Evolutionary conservation across 495 filamentous ascomycete species (phyloP).

Genomic region (Hypoxylon perforatum): DNA sequence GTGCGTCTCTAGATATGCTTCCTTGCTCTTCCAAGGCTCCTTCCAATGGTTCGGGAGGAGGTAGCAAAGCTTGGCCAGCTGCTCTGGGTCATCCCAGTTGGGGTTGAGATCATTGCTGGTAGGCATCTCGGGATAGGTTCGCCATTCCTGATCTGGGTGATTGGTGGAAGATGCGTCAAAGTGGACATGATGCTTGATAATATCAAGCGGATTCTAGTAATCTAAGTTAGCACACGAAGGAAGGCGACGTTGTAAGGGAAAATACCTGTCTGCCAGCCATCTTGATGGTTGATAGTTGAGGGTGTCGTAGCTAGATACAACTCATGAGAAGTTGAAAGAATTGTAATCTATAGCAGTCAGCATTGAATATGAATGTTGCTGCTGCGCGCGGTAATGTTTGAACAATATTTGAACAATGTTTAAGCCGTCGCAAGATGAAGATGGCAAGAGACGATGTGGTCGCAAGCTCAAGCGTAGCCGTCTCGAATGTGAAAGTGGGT

Average conservation of each 20-base stretch:
- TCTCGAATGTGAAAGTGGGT: no score
- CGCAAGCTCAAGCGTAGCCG: no score
- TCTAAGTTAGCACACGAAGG: background rate
- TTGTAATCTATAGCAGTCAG: no score
- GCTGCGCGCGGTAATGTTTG: no score
- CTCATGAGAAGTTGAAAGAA: background rate
- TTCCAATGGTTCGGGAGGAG: slow-evolving; percentile 51
- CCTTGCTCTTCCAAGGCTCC: slow-evolving; percentile 55
- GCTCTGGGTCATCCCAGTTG: slow-evolving; percentile 45
- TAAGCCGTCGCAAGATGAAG: no score
- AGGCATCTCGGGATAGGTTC: slow-evolving; percentile 57
- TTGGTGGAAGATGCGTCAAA: slow-evolving; percentile 25
- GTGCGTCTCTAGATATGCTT: slow-evolving; percentile 69
- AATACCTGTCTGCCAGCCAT: slow-evolving; percentile 13
- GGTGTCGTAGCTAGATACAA: background rate
- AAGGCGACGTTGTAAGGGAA: background rate
- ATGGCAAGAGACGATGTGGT: no score
- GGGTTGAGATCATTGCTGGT: slow-evolving; percentile 51
- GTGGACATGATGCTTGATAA: slow-evolving; percentile 45
- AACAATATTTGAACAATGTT: no score
- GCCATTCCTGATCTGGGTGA: slow-evolving; percentile 50
- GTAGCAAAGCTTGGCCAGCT: slow-evolving; percentile 48
- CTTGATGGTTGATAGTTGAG: background rate
- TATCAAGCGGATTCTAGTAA: slow-evolving; percentile 27
- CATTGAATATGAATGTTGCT: no score